Percentiles rank a stretch among this genome's conserved stretches.
These are phyloP conservation scores for Didymella exigua DNA, from an alignment of 2,329 filamentous ascomycete species.

Conservation along the genomic window DNA sequence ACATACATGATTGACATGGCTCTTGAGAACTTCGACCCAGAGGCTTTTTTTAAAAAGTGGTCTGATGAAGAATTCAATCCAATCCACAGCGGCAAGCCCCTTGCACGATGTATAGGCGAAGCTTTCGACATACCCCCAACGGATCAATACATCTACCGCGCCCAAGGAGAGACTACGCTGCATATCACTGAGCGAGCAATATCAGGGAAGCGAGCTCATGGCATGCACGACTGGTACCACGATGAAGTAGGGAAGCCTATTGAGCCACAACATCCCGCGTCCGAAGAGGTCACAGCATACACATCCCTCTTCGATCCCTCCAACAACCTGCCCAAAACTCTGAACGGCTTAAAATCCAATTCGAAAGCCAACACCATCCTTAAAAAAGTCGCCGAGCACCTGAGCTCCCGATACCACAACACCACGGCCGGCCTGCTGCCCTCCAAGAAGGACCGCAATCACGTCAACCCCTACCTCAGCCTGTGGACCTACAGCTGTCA, in stretches of 20 bases:
- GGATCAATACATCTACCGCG: constrained; percentile 59
- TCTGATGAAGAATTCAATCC: constrained; percentile 44
- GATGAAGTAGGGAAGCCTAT: constrained; percentile 48
- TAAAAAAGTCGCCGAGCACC: constrained; percentile 60
- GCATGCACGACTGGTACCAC: constrained; percentile 59
- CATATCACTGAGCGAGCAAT: constrained; percentile 57
- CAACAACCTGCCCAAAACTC: constrained; percentile 64
- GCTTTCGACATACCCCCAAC: constrained; percentile 54
- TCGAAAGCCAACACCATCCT: constrained; percentile 69
- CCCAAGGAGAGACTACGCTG: constrained; percentile 58
- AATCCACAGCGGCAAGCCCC: constrained; percentile 32
- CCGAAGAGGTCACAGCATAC: constrained; percentile 68
- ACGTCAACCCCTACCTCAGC: constrained; percentile 69
- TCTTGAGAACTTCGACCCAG: constrained; percentile 51
- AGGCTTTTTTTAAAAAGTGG: constrained; percentile 54
- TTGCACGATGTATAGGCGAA: constrained; percentile 54
- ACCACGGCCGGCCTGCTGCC: constrained; percentile 33
- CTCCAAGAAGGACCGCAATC: constrained; percentile 51
- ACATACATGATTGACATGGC: constrained; percentile 23
- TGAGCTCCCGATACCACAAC: constrained; percentile 60
- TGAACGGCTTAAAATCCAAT: constrained; percentile 68
- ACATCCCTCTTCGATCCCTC: constrained; percentile 67
- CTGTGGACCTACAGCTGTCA: constrained; percentile 70
- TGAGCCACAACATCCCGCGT: constrained; percentile 28
- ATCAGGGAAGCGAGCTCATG: constrained; percentile 52